A percentile compares a stretch with the other conserved stretches of the same genome.
phyloP scores from a whole-genome alignment of 306 rosid genomes.

The Sechiopsis laciniata region DNA sequence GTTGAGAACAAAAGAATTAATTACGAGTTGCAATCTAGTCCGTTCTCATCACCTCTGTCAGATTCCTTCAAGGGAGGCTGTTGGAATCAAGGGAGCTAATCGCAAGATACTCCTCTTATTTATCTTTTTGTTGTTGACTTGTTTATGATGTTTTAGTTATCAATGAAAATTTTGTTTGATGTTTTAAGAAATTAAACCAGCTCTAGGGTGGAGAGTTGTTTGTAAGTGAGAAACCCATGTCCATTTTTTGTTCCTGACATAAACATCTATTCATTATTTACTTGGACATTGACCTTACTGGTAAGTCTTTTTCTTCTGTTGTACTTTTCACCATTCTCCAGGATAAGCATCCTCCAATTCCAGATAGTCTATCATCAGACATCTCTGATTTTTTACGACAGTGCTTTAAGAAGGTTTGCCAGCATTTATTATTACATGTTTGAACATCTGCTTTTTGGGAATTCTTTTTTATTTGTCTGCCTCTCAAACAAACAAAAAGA shows the following conservation, averaged over 20 bases:
- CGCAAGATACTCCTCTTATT: not conserved
- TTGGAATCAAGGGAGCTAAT: not conserved
- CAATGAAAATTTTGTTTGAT: conserved; percentile 9
- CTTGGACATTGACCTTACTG: not conserved
- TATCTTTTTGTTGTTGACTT: not conserved
- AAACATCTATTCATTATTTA: not conserved
- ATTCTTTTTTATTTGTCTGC: conserved; percentile 13
- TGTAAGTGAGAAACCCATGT: not conserved
- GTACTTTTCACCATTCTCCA: conserved; percentile 35
- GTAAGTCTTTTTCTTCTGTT: not conserved
- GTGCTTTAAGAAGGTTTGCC: conserved; percentile 91
- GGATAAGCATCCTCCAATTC: conserved; percentile 97
- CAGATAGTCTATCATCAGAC: conserved; percentile 84
- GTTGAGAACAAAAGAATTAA: not conserved
- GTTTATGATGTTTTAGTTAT: not conserved
- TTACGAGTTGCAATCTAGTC: not conserved
- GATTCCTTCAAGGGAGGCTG: not conserved
- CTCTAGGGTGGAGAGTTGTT: too few species aligned
- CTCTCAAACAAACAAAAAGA: not conserved
- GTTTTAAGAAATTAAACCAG: conserved; percentile 6
- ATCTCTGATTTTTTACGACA: conserved; percentile 94
- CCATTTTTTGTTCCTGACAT: not conserved
- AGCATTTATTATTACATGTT: conserved; percentile 16
- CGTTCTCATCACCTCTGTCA: not conserved
- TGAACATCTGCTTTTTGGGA: not conserved